Conservation (phyloP, 2,329 filamentous ascomycete species). For the Xylariaceae sp. region DNA sequence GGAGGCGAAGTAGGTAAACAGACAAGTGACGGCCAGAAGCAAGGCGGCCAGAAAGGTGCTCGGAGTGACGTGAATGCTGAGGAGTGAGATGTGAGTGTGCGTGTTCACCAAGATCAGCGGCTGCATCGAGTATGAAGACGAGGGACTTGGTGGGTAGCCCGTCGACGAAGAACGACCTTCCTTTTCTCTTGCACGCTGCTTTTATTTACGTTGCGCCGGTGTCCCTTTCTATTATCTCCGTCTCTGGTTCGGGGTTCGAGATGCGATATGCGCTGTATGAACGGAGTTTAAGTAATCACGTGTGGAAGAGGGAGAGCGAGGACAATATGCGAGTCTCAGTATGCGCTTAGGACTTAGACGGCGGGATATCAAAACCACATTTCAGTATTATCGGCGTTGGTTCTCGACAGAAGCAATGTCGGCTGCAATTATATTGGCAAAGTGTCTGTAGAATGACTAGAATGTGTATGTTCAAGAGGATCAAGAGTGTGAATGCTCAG, state of each 20-base stretch:
- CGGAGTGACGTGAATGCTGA: constrained; percentile 55
- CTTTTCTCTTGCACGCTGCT: neutral
- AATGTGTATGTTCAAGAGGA: neutral
- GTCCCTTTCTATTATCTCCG: neutral
- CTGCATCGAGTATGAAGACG: constrained; percentile 43
- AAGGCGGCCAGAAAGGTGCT: constrained; percentile 52
- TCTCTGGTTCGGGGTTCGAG: neutral
- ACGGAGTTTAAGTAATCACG: neutral
- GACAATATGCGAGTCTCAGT: neutral
- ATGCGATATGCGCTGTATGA: neutral
- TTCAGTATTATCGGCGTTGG: neutral
- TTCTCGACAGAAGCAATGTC: constrained; percentile 1
- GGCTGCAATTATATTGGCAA: constrained; percentile 1
- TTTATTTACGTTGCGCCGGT: neutral
- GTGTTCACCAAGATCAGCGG: constrained; percentile 57
- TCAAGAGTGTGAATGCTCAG: neutral
- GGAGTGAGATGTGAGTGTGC: constrained; percentile 56
- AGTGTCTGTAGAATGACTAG: neutral
- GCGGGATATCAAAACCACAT: constrained; percentile 3
- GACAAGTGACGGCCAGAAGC: constrained; percentile 45
- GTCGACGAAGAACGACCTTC: neutral
- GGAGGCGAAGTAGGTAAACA: constrained; percentile 44
- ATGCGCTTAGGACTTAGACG: constrained; percentile 6
- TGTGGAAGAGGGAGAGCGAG: neutral
- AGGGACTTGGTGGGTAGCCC: constrained; percentile 11